Base-by-base conservation (phyloP, 257 asterid species). In the Galeopsis tetrahit region DNA sequence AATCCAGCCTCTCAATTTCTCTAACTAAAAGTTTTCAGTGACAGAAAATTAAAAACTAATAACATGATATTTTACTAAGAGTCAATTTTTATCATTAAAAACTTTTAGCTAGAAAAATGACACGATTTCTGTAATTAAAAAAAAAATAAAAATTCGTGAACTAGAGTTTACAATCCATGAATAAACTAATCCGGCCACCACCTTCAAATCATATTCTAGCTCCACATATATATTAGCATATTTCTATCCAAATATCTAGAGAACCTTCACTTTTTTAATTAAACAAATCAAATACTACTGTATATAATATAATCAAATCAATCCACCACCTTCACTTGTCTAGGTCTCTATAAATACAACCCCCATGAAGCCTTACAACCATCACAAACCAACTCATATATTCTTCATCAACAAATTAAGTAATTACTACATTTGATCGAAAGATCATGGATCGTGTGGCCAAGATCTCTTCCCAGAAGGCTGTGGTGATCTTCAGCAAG, bases 401-500 rank as follows among this genome's bases (percentile, higher is more conserved):
- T 33, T 10, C 7, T 49, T 14, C 57, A 36, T 63, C 65, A 13
- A 28, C 46, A 44, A 33, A n/a, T 42, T 21, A 42, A 10, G 1
- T 35, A n/a, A n/a, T n/a, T n/a, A 2, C n/a, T 43, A 33, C 57
- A 5, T 15, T 14, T 1, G 28, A 33, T 15, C 56, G 28, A 21
- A 21, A 21, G 28, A 55, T 2, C 1, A 87, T 87, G 97, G 96
- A 89, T 67, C 79, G 84, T 2, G 66, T 91, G 40, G 84, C 80
- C 3, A 85, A 80, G 56, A 52, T 84, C 63, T 84, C 85, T 0
- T 87, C 96, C 5, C 90, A 87, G 72, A 87, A 75, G 46, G 96
- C 97, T 32, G 92, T 87, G 5, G 94, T 90, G 87, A 88, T 90
- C 21, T 90, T 90, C 78, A 88, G 93, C 77, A 86, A 88, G 91